A percentile compares a stretch with the other conserved stretches of the same genome.
These are phyloP conservation scores for Zygosaccharomyces lentus DNA, from an alignment of 805 yeast species.

Conservation along the genomic window DNA sequence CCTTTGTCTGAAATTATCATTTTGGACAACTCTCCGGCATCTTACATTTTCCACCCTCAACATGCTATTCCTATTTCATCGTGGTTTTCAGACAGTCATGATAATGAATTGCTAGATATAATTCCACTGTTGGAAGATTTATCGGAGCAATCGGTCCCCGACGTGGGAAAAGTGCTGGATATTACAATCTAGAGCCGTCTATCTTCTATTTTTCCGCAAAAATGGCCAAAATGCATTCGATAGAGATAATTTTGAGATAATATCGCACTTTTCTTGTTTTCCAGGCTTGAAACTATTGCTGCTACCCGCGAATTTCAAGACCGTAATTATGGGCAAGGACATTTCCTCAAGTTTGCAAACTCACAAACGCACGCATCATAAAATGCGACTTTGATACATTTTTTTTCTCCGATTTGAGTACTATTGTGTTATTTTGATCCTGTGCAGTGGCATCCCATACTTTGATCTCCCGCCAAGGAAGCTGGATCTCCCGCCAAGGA, in stretches of 20 bases:
- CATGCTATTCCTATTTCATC: constrained; percentile 95
- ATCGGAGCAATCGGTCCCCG: constrained; percentile 66
- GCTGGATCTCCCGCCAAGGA: constrained; percentile 28
- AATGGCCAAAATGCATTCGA: not conserved
- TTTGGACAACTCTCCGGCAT: constrained; percentile 95
- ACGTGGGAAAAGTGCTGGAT: constrained; percentile 82
- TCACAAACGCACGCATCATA: not conserved
- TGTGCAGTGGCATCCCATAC: not conserved
- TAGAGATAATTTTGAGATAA: not conserved
- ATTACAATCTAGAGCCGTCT: constrained; percentile 40
- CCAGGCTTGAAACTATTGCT: not conserved
- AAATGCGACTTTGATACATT: not conserved
- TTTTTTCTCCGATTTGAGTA: not conserved
- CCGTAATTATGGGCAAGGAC: not conserved
- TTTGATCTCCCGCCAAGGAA: constrained; percentile 14
- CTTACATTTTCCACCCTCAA: constrained; percentile 96
- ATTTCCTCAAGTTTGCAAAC: not conserved
- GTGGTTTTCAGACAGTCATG: constrained; percentile 98
- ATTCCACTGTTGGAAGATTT: constrained; percentile 87
- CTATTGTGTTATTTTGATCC: not conserved
- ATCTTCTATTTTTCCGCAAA: not conserved
- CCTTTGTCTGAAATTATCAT: constrained; percentile 82
- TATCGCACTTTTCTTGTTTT: not conserved
- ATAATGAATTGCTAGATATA: constrained; percentile 88
- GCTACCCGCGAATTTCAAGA: not conserved